Percentiles rank a stretch among this genome's conserved stretches.
phyloP scores from a whole-genome alignment of 192 early-diverging fungal genomes.

The Phlyctochytrium planicorne region DNA sequence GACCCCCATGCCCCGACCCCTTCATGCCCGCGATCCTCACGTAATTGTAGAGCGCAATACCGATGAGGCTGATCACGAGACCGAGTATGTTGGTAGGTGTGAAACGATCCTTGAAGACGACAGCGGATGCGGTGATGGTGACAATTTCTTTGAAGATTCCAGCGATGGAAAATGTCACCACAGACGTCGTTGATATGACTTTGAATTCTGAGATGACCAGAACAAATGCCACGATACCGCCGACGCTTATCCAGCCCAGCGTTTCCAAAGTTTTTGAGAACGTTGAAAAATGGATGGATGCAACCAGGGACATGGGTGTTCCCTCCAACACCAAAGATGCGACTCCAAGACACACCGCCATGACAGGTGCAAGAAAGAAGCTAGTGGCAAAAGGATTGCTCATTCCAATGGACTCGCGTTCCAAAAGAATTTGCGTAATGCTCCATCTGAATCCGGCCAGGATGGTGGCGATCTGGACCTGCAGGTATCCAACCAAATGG shows the following conservation, averaged over 20 bases:
- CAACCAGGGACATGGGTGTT: slow-evolving; percentile 22
- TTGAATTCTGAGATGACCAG: slow-evolving; percentile 88
- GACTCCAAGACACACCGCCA: slow-evolving; percentile 63
- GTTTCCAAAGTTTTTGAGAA: slow-evolving; percentile 34
- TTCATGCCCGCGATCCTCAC: slow-evolving; percentile 29
- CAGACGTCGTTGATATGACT: slow-evolving; percentile 78
- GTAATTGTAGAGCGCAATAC: slow-evolving; percentile 70
- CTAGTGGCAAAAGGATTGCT: slow-evolving; percentile 87
- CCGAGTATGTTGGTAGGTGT: slow-evolving; percentile 74
- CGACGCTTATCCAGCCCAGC: slow-evolving; percentile 61
- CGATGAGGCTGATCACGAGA: slow-evolving; percentile 75
- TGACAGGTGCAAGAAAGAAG: slow-evolving; percentile 78
- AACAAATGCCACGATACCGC: slow-evolving; percentile 80
- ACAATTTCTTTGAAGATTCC: slow-evolving; percentile 84
- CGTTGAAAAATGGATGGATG: slow-evolving; percentile 48
- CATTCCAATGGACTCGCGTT: slow-evolving; percentile 71
- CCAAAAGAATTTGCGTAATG: slow-evolving; percentile 80
- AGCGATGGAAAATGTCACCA: slow-evolving; percentile 84
- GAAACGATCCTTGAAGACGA: slow-evolving; percentile 82
- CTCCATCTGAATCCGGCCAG: slow-evolving; percentile 90
- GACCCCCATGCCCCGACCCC: neutral
- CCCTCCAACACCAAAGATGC: slow-evolving; percentile 71
- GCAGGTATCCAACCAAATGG: slow-evolving; percentile 70
- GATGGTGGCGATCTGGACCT: slow-evolving; percentile 76
- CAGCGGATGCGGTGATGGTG: slow-evolving; percentile 68